These are phyloP conservation scores for Phytopythium aichiense DNA, from an alignment of 352 stramenopile species.

Conservation along the genomic window DNA sequence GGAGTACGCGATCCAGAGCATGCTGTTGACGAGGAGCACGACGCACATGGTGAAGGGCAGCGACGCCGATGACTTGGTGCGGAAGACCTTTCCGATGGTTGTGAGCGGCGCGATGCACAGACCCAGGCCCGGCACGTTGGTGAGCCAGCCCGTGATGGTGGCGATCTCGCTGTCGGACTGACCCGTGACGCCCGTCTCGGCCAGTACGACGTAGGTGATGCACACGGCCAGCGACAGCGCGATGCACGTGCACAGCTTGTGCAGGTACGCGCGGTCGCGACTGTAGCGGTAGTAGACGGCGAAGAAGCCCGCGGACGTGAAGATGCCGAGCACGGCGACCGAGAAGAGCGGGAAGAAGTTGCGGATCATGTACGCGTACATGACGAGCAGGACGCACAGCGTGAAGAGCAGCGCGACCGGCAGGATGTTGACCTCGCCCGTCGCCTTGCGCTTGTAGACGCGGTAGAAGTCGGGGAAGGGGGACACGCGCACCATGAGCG, in stretches of 20 bases:
- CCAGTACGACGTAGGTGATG: slow-evolving; percentile 27
- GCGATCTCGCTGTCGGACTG: slow-evolving; percentile 21
- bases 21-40: slow-evolving; percentile 32
- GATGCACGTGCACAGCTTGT: slow-evolving; percentile 23
- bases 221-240: slow-evolving; percentile 16
- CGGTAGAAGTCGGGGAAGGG: slow-evolving; percentile 35
- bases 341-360: slow-evolving; percentile 43
- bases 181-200: slow-evolving; percentile 18
- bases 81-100: slow-evolving; percentile 29
- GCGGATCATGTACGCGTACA: slow-evolving; percentile 38
- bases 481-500: slow-evolving; percentile 34
- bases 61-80: slow-evolving; percentile 36
- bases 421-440: slow-evolving; percentile 26
- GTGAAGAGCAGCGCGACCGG: slow-evolving; percentile 23
- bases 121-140: slow-evolving; percentile 25
- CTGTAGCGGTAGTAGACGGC: slow-evolving; percentile 34
- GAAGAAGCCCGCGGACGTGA: slow-evolving; percentile 26
- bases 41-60: slow-evolving; percentile 45
- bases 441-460: slow-evolving; percentile 26
- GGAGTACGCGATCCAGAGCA: slow-evolving; percentile 40
- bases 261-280: slow-evolving; percentile 20
- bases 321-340: slow-evolving; percentile 25
- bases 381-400: slow-evolving; percentile 25
- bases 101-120: slow-evolving; percentile 30
- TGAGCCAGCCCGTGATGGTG: slow-evolving; percentile 30